Evolutionary conservation across 768 basidiomycete genomes (phyloP).

Genomic region (Auriscalpium vulgare): DNA sequence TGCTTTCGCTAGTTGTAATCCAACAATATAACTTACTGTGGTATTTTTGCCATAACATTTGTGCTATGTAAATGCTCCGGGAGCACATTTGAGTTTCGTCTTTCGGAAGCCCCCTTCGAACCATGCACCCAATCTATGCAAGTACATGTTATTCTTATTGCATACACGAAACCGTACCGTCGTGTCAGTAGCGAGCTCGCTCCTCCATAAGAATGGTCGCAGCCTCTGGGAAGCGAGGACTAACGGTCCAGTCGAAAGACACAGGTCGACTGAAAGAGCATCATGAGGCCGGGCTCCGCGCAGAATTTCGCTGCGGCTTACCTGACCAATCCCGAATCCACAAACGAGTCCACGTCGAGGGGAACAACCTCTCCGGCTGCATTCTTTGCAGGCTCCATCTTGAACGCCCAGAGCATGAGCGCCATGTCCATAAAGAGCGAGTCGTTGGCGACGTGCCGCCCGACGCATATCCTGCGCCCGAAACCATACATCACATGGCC

Average conservation of each 20-base stretch:
- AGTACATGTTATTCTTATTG: no score
- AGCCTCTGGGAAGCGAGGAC: constrained; percentile 3
- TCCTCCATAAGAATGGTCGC: background rate
- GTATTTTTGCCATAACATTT: no score
- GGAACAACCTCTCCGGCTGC: background rate
- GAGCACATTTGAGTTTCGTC: no score
- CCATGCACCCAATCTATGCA: no score
- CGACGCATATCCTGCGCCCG: constrained; percentile 13
- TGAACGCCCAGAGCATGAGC: constrained; percentile 18
- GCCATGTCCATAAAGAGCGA: constrained; percentile 26
- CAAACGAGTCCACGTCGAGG: background rate
- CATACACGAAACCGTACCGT: no score
- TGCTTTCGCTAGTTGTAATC: no score
- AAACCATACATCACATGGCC: constrained; percentile 21
- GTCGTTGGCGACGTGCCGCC: constrained; percentile 15
- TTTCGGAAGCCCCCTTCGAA: no score
- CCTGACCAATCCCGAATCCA: background rate
- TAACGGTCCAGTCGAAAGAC: constrained; percentile 1
- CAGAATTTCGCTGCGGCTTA: background rate
- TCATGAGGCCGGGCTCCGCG: background rate
- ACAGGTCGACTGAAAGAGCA: background rate
- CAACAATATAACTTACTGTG: no score
- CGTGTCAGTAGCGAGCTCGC: background rate
- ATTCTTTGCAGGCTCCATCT: constrained; percentile 7
- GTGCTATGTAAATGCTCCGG: no score